Percentiles rank a stretch among this genome's conserved stretches.
Evolutionary conservation across 306 rosid genomes (phyloP).

Genomic region (Vachellia pachyceras): DNA sequence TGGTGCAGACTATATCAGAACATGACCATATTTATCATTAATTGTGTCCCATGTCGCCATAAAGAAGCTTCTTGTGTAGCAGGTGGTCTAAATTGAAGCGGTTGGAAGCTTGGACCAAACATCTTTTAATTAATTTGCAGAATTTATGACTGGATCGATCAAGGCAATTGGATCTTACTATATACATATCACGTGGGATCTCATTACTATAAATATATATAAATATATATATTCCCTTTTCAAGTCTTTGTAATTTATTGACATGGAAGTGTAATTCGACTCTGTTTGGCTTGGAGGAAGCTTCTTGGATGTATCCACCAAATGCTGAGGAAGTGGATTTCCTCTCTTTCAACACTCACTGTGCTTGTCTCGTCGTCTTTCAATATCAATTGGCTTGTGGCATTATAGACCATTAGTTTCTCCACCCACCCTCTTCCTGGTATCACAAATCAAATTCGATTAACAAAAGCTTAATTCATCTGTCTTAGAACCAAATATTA

Average conservation of each 20-base stretch:
- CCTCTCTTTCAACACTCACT: not conserved
- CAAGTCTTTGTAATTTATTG: not conserved
- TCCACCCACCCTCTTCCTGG: not conserved
- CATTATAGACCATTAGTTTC: not conserved
- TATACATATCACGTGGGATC: conserved; percentile 41
- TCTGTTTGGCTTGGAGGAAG: conserved; percentile 23
- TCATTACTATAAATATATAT: no score
- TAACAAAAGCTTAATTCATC: no score
- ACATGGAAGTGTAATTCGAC: not conserved
- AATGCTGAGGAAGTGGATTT: not conserved
- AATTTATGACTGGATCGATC: conserved; percentile 37
- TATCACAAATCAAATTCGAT: not conserved
- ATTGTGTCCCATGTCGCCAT: conserved; percentile 45
- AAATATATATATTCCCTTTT: not conserved
- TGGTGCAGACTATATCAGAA: conserved; percentile 29
- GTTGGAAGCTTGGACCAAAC: conserved; percentile 47
- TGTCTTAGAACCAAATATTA: not conserved
- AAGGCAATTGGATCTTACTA: conserved; percentile 3
- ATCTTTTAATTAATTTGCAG: not conserved
- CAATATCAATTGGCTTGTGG: conserved; percentile 21
- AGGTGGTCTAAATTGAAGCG: conserved; percentile 36
- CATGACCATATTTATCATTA: not conserved
- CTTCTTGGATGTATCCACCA: not conserved
- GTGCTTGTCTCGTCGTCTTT: conserved; percentile 9
- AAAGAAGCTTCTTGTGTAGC: conserved; percentile 36